phyloP scores from a whole-genome alignment of 164 flowering plant genomes.

The Cinnamomum micranthum region DNA sequence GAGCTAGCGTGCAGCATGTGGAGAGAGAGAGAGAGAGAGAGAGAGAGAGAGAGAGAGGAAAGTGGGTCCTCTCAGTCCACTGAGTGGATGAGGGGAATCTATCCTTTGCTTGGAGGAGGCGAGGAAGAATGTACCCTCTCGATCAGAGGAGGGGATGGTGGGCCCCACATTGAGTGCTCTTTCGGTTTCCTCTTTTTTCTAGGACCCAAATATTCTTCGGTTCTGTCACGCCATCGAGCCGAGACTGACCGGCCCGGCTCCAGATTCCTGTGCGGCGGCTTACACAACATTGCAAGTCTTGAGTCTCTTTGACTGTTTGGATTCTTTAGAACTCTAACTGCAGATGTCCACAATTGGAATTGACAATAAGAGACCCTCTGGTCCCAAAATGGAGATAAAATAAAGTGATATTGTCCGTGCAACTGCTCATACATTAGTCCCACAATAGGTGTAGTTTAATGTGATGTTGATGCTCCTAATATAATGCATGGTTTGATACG shows the following conservation, averaged over 20 bases:
- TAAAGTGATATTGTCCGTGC: no score
- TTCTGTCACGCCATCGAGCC: slow-evolving; percentile 39
- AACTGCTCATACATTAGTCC: no score
- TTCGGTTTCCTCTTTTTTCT: slow-evolving; percentile 38
- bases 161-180: no score
- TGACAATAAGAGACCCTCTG: no score
- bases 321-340: no score
- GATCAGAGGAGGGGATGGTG: slow-evolving; percentile 20
- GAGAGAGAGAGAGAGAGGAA: background rate
- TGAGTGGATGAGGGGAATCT: slow-evolving; percentile 16
- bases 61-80: background rate
- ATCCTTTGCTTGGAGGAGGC: slow-evolving; percentile 30
- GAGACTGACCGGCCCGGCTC: slow-evolving; percentile 22
- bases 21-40: no score
- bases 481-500: no score
- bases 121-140: slow-evolving; percentile 35
- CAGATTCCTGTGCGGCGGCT: background rate
- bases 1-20: no score
- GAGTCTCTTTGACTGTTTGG: background rate
- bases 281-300: background rate
- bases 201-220: slow-evolving; percentile 46
- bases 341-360: background rate
- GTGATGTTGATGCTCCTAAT: no score
- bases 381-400: no score
- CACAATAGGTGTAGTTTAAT: no score